Base-by-base conservation (phyloP, 352 stramenopile genomes). In the Globisporangium rhizosaccharum region DNA sequence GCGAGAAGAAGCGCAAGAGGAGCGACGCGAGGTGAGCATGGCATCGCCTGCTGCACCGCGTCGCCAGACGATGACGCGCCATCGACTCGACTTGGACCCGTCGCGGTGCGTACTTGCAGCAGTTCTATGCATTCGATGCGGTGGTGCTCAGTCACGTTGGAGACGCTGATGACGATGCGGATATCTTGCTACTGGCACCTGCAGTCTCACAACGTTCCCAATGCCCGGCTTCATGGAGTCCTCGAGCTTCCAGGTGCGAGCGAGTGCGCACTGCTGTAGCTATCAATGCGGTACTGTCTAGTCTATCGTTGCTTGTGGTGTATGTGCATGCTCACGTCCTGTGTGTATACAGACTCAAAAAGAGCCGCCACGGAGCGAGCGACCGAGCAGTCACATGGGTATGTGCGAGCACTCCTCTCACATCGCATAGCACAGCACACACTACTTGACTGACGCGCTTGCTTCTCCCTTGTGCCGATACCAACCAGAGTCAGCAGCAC, bases 191-290 rank as follows among this genome's bases (percentile, higher is more conserved):
- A 14, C 41, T 8, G 39, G 8, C 15, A 30, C 44, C 12, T 12
- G 12, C 63, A 87, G 79, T 3, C 73, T 89, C 51, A 89, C 79
- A 56, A 87, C 75, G 51, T 89, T 89, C 56, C 79, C 79, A 17
- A 68, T 86, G 56, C 79, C 79, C 7, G 79, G 79, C 0, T 85
- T 74, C 56, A 71, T 79, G 57, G 57, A 76, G 9, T 78, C 77
- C 15, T 71, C 75, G 0, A 50, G 25, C 33, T 72, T 82, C 55
- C 72, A 85, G 63, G 79, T 83, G 37, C 26, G 45, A 17, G 20
- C 28, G 15, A 2, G 15, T 45, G 15, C 15, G 17, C 44, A 26
- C n/a, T 54, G 20, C 20, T 53, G 41, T 37, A 33, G 28, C 28
- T 33, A 6, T 6, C 28, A 33, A 3, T 33, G 28, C 28, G 3